Conservation (phyloP, 805 yeast species). For the Metschnikowia sp. region DNA sequence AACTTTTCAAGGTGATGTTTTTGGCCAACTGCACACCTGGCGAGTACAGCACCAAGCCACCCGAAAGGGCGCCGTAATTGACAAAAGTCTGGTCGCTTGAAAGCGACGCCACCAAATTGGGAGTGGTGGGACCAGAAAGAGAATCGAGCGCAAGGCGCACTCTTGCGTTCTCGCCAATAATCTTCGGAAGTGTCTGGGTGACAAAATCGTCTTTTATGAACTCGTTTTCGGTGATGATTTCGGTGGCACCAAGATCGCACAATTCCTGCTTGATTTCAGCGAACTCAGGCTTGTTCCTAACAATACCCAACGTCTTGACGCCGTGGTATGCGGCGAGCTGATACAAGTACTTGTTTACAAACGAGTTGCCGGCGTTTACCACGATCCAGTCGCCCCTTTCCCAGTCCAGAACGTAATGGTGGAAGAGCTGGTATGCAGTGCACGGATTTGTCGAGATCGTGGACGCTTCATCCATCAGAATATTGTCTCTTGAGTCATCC, state of each 20-base stretch:
- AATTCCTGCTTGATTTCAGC: conserved; percentile 20
- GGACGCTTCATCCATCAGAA: conserved; percentile 20
- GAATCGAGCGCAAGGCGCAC: conserved; percentile 32
- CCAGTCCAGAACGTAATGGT: conserved; percentile 21
- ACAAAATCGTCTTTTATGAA: conserved; percentile 19
- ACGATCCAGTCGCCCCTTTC: conserved; percentile 30
- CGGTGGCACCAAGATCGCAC: conserved; percentile 29
- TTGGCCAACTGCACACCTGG: conserved; percentile 28
- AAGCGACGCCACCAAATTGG: conserved; percentile 22
- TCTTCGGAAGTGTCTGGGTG: conserved; percentile 11
- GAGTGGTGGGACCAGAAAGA: conserved; percentile 26
- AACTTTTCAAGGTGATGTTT: conserved; percentile 27
- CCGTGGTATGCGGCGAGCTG: conserved; percentile 26
- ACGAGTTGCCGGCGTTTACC: conserved; percentile 34
- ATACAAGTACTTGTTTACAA: conserved; percentile 28
- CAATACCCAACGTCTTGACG: conserved; percentile 27
- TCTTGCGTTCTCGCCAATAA: conserved; percentile 18
- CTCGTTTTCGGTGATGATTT: conserved; percentile 28
- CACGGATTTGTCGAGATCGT: conserved; percentile 22
- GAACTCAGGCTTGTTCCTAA: conserved; percentile 25
- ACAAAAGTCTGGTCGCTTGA: conserved; percentile 26
- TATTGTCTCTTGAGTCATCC: neutral
- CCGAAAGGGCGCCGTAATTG: conserved; percentile 26
- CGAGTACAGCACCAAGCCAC: conserved; percentile 18
- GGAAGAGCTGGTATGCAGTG: conserved; percentile 21